Evolutionary conservation across 2,329 filamentous ascomycete genomes (phyloP).

Genomic region (Neophaeococcomyces aloes): DNA sequence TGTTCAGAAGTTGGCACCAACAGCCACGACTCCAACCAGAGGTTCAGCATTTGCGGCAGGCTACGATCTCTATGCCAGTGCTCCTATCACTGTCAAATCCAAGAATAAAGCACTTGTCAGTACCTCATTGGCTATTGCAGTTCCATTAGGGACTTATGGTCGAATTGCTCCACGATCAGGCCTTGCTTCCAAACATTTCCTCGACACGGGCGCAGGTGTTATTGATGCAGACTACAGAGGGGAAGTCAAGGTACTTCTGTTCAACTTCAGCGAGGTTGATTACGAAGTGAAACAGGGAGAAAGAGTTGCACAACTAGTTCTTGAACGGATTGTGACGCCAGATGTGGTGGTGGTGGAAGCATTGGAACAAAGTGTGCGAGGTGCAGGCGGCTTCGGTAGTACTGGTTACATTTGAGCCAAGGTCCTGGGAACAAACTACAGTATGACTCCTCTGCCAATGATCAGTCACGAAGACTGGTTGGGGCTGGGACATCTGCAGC

Average conservation of each 20-base stretch:
- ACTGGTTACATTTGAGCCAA: slow-evolving; percentile 46
- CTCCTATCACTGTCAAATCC: slow-evolving; percentile 63
- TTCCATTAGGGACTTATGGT: slow-evolving; percentile 82
- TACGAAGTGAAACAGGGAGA: slow-evolving; percentile 77
- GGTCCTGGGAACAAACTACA: neutral
- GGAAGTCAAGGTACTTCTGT: slow-evolving; percentile 85
- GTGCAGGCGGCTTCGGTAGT: slow-evolving; percentile 83
- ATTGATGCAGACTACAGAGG: slow-evolving; percentile 97
- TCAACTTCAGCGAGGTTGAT: slow-evolving; percentile 78
- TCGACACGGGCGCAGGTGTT: slow-evolving; percentile 89
- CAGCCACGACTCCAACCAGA: slow-evolving; percentile 73
- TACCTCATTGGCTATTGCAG: slow-evolving; percentile 82
- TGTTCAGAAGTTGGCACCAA: slow-evolving; percentile 76
- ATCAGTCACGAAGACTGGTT: no score
- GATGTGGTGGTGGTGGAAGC: slow-evolving; percentile 81
- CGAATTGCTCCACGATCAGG: slow-evolving; percentile 85
- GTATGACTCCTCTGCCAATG: neutral
- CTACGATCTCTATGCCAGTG: slow-evolving; percentile 80
- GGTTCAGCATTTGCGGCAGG: slow-evolving; percentile 84
- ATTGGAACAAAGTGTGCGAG: slow-evolving; percentile 80
- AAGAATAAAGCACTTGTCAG: slow-evolving; percentile 78
- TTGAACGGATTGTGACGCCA: slow-evolving; percentile 90
- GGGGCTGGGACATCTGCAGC: no score
- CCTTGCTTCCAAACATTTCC: slow-evolving; percentile 85
- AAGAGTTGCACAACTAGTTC: slow-evolving; percentile 81